These are phyloP conservation scores for Xylaria sp. DNA, from an alignment of 2,329 filamentous ascomycete genomes.

Conservation along the genomic window DNA sequence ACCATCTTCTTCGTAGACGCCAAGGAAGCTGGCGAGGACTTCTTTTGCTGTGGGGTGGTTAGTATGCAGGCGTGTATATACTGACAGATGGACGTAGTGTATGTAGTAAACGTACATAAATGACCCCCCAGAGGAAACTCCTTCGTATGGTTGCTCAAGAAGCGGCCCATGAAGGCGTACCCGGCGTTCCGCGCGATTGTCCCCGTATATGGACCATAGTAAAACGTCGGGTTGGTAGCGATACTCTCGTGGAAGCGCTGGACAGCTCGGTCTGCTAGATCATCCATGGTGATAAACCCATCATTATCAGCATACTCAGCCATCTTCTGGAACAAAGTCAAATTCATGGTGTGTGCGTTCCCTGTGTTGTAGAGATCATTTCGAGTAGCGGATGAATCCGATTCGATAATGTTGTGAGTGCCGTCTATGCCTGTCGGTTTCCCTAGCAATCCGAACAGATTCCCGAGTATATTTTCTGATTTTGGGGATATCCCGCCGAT, in stretches of 20 bases:
- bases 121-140: slow-evolving; percentile 46
- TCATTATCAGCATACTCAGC: slow-evolving; percentile 46
- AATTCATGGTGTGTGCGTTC: slow-evolving; percentile 57
- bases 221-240: slow-evolving; percentile 58
- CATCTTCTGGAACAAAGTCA: slow-evolving; percentile 56
- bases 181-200: slow-evolving; percentile 59
- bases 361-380: slow-evolving; percentile 58
- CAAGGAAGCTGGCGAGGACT: slow-evolving; percentile 54
- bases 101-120: slow-evolving; percentile 37
- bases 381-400: slow-evolving; percentile 58
- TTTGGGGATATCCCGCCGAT: slow-evolving; percentile 52
- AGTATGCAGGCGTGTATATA: not conserved
- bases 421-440: slow-evolving; percentile 54
- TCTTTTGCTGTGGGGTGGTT: slow-evolving; percentile 41
- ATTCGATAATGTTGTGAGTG: slow-evolving; percentile 62
- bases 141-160: slow-evolving; percentile 51
- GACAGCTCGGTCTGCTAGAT: slow-evolving; percentile 50
- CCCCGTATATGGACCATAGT: slow-evolving; percentile 59
- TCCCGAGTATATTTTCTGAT: slow-evolving; percentile 49
- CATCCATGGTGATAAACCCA: slow-evolving; percentile 48
- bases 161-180: slow-evolving; percentile 50
- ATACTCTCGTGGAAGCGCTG: slow-evolving; percentile 54
- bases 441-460: slow-evolving; percentile 51
- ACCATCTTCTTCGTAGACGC: slow-evolving; percentile 48
- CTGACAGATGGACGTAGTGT: not conserved